phyloP scores from a whole-genome alignment of 202 grass and related monocot species.

The Alloteropsis angusta region DNA sequence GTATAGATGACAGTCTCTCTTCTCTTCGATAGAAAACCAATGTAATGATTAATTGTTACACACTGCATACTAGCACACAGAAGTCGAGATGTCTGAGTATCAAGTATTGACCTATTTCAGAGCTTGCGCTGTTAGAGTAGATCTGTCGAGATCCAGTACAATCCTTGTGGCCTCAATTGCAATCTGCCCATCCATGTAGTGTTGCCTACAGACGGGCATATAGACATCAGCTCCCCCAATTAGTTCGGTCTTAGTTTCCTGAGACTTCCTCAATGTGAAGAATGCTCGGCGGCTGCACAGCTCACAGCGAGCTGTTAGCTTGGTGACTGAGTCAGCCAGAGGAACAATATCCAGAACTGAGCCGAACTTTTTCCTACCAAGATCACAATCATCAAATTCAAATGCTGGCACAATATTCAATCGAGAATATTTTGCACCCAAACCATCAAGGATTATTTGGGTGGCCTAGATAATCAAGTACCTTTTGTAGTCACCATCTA shows the following conservation, averaged over 20 bases:
- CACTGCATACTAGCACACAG: not conserved
- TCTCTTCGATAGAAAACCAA: not conserved
- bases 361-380: slow-evolving; percentile 76
- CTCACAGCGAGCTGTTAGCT: slow-evolving; percentile 75
- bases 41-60: not conserved
- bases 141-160: slow-evolving; percentile 64
- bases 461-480: not conserved
- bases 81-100: not conserved
- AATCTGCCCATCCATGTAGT: slow-evolving; percentile 74
- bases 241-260: slow-evolving; percentile 76
- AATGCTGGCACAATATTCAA: not conserved
- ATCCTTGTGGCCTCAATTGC: slow-evolving; percentile 54
- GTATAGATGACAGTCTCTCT: not conserved
- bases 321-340: slow-evolving; percentile 73
- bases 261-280: slow-evolving; percentile 90
- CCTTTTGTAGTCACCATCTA: slow-evolving; percentile 97
- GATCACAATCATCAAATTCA: not conserved
- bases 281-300: slow-evolving; percentile 58
- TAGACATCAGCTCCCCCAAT: slow-evolving; percentile 87
- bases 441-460: not conserved
- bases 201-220: slow-evolving; percentile 85
- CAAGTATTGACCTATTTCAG: slow-evolving; percentile 29
- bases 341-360: slow-evolving; percentile 88
- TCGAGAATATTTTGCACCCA: not conserved
- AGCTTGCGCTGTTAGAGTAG: slow-evolving; percentile 17